Percentiles rank a stretch among this genome's conserved stretches.
Evolutionary conservation across 495 filamentous ascomycete genomes (phyloP).

Genomic region (Geopyxis carbonaria): DNA sequence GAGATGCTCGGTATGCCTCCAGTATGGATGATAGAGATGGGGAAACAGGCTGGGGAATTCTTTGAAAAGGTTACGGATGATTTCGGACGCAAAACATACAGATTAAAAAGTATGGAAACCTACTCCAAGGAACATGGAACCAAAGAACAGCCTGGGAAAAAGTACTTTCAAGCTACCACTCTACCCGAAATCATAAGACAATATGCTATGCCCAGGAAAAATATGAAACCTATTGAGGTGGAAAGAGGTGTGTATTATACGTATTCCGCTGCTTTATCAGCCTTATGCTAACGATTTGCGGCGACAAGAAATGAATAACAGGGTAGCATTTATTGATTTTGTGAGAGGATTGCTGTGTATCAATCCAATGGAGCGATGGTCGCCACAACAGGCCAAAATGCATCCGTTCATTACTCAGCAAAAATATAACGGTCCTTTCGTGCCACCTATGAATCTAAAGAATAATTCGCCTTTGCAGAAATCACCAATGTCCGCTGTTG

Average conservation of each 20-base stretch:
- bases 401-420: constrained; percentile 99
- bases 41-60: constrained; percentile 93
- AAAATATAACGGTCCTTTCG: constrained; percentile 88
- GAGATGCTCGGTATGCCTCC: constrained; percentile 96
- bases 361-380: constrained; percentile 94
- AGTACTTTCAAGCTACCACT: constrained; percentile 89
- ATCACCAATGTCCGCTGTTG: constrained; percentile 87
- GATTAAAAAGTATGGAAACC: constrained; percentile 91
- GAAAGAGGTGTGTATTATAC: constrained; percentile 76
- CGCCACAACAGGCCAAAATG: constrained; percentile 89
- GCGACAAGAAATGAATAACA: constrained; percentile 85
- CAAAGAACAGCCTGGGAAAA: constrained; percentile 98
- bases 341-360: constrained; percentile 89
- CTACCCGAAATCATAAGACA: constrained; percentile 92
- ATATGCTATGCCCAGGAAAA: constrained; percentile 96
- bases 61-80: constrained; percentile 83
- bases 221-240: constrained; percentile 95
- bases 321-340: constrained; percentile 97
- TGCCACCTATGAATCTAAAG: constrained; percentile 95
- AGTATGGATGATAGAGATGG: constrained; percentile 99
- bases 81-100: constrained; percentile 74
- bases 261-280: not conserved
- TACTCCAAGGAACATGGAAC: constrained; percentile 88
- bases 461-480: constrained; percentile 48
- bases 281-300: not conserved